A percentile compares a stretch with the other conserved stretches of the same genome.
Evolutionary conservation across 225 moss, liverwort and hornwort genomes (phyloP).

Genomic region (Antitrichia curtipendula): DNA sequence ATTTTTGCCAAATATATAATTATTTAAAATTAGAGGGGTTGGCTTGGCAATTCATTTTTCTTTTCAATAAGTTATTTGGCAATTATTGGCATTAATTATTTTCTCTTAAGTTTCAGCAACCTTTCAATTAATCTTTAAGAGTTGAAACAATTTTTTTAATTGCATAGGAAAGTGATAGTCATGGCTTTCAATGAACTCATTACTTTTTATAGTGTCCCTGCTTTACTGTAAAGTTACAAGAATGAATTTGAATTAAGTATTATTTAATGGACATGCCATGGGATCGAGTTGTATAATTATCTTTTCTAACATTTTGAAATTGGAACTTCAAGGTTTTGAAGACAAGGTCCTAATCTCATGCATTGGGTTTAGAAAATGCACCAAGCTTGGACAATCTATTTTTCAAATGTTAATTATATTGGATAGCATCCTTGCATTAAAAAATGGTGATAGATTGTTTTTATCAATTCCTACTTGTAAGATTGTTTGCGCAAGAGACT

Average conservation of each 20-base stretch:
- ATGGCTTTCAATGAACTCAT: no score
- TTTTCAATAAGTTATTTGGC: no score
- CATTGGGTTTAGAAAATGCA: background rate
- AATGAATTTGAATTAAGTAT: accelerated
- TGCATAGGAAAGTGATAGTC: no score
- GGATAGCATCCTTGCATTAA: background rate
- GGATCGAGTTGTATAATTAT: no score
- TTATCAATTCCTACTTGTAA: background rate
- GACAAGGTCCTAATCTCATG: accelerated
- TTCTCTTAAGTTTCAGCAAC: accelerated
- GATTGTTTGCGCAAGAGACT: background rate
- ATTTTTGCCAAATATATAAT: no score
- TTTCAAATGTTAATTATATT: background rate
- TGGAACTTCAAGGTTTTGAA: background rate
- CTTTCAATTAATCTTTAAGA: no score
- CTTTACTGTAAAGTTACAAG: accelerated
- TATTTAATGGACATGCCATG: no score
- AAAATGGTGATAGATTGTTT: background rate
- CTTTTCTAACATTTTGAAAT: background rate
- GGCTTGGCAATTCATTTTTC: no score
- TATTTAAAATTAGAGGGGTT: no score
- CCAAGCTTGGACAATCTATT: background rate
- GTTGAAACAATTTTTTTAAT: no score
- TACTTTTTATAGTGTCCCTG: no score
- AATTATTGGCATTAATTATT: no score